Conservation (phyloP, 2,329 filamentous ascomycete genomes). For the Hymenoscyphus infarciens region DNA sequence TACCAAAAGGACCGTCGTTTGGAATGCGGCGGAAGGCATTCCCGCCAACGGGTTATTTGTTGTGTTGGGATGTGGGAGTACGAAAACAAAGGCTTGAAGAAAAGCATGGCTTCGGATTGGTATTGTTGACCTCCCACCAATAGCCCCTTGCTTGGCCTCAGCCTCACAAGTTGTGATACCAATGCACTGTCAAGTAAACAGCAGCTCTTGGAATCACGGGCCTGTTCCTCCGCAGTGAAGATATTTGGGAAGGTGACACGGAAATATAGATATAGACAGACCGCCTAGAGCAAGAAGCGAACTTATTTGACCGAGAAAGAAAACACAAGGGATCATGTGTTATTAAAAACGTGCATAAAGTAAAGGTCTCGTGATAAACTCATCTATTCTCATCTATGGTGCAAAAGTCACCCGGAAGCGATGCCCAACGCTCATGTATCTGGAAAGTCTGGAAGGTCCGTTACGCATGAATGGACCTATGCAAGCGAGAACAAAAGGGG, state of each 20-base stretch:
- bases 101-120: conserved; percentile 5
- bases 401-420: neutral
- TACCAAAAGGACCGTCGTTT: neutral
- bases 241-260: neutral
- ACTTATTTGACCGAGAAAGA: neutral
- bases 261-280: conserved; percentile 11
- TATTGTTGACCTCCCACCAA: conserved; percentile 2
- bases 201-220: conserved; percentile 9
- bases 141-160: conserved; percentile 8
- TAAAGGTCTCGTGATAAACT: neutral
- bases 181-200: conserved; percentile 16
- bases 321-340: neutral
- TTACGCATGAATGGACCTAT: neutral
- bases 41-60: conserved; percentile 4
- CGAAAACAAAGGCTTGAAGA: neutral
- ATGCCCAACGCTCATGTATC: neutral
- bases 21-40: conserved; percentile 3
- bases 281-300: conserved; percentile 5
- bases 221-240: conserved; percentile 18
- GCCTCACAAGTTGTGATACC: conserved; percentile 14
- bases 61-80: neutral
- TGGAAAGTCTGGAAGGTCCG: neutral
- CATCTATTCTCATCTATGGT: conserved; percentile 5
- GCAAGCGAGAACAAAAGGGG: conserved; percentile 12
- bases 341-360: neutral